Evolutionary conservation across 164 flowering plant species (phyloP).

Genomic region (Pachysandra terminalis): DNA sequence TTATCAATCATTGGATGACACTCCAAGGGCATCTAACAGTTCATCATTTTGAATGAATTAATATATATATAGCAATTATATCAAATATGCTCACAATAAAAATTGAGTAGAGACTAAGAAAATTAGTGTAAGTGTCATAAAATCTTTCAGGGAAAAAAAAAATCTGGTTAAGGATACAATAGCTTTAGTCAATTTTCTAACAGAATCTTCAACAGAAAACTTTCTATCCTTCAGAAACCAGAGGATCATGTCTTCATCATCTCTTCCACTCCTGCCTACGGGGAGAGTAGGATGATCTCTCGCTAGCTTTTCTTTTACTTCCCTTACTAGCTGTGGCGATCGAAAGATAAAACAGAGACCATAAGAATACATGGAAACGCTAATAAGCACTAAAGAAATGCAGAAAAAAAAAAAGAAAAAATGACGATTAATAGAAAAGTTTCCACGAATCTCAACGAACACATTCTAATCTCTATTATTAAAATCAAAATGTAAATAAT

Average conservation of each 20-base stretch:
- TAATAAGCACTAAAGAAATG: background rate
- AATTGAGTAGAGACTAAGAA: background rate
- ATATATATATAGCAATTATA: background rate
- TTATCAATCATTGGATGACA: too few species aligned
- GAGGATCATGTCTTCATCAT: conserved; percentile 86
- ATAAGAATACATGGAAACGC: background rate
- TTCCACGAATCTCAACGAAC: background rate
- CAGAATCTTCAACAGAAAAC: conserved; percentile 63
- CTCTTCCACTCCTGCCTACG: conserved; percentile 81
- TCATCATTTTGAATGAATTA: background rate
- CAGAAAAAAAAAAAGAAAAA: background rate
- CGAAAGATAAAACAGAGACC: background rate
- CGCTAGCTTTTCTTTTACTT: conserved; percentile 80
- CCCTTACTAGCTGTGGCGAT: conserved; percentile 59
- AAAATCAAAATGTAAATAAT: background rate
- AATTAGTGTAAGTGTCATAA: background rate
- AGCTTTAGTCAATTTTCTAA: conserved; percentile 69
- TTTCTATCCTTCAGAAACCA: conserved; percentile 91
- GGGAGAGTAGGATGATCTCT: conserved; percentile 59
- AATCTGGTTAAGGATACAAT: conserved; percentile 59
- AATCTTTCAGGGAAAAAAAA: conserved; percentile 8
- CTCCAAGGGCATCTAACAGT: too few species aligned
- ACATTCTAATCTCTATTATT: background rate
- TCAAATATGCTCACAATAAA: background rate
- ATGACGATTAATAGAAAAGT: background rate